Evolutionary conservation across 2,329 filamentous ascomycete species (phyloP).

Genomic region (Alternaria sp.): DNA sequence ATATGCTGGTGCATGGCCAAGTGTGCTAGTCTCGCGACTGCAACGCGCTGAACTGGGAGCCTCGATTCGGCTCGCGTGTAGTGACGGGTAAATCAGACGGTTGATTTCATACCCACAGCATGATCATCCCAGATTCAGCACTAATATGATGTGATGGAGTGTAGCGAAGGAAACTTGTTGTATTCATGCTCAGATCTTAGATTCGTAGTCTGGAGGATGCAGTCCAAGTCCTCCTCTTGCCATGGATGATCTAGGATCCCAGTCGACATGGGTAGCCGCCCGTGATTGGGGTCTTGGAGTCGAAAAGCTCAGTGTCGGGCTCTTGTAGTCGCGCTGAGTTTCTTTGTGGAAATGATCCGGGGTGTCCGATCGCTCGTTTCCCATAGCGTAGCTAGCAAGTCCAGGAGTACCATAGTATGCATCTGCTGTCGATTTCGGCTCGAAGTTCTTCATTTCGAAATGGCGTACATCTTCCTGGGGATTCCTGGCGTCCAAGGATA

Average conservation of each 20-base stretch:
- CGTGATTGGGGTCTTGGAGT: conserved; percentile 48
- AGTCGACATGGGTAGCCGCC: conserved; percentile 35
- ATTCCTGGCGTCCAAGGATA: conserved; percentile 77
- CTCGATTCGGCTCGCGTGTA: not conserved
- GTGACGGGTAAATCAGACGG: conserved; percentile 11
- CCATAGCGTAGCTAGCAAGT: conserved; percentile 25
- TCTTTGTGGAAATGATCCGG: conserved; percentile 48
- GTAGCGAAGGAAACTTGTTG: not conserved
- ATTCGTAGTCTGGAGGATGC: conserved; percentile 43
- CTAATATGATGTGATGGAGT: not conserved
- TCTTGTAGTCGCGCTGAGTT: conserved; percentile 47
- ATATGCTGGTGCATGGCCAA: conserved; percentile 6
- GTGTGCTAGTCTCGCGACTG: not conserved
- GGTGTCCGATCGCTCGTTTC: conserved; percentile 30
- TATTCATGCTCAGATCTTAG: conserved; percentile 37
- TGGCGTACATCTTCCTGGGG: conserved; percentile 39
- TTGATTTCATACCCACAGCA: not conserved
- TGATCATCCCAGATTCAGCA: not conserved
- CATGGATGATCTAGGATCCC: conserved; percentile 45
- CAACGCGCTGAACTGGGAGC: not conserved
- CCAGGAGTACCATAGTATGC: conserved; percentile 33
- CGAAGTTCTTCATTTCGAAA: conserved; percentile 47
- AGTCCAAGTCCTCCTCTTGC: conserved; percentile 50
- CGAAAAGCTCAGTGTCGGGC: conserved; percentile 51
- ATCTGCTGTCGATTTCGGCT: conserved; percentile 34